These are phyloP conservation scores for Flaveria linearis DNA, from an alignment of 129 eudicot species.

Conservation along the genomic window DNA sequence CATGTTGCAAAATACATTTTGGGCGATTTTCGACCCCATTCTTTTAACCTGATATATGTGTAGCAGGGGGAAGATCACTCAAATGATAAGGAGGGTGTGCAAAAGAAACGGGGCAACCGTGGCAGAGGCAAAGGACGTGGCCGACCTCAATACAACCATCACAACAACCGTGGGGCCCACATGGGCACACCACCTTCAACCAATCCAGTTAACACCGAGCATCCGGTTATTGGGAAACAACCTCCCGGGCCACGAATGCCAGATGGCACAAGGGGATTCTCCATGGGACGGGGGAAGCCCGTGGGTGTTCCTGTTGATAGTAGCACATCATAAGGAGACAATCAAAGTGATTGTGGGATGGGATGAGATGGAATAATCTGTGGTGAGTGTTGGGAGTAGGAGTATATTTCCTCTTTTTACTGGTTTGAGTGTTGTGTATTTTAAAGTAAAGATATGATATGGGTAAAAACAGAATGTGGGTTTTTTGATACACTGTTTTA, in stretches of 20 bases:
- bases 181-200: conserved; percentile 45
- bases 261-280: conserved; percentile 93
- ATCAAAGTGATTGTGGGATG: conserved; percentile 1
- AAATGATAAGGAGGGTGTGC: conserved; percentile 60
- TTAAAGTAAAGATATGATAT: conserved; percentile 36
- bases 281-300: conserved; percentile 91
- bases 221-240: conserved; percentile 42
- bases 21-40: background rate
- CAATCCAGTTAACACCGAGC: conserved; percentile 39
- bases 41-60: background rate
- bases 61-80: conserved; percentile 62
- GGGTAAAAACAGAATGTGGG: conserved; percentile 28
- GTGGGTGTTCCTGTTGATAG: conserved; percentile 28
- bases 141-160: conserved; percentile 52
- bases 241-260: conserved; percentile 98
- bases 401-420: conserved; percentile 6
- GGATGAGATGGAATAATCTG: conserved; percentile 30
- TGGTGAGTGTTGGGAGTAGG: conserved; percentile 24
- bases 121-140: conserved; percentile 77
- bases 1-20: background rate
- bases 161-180: conserved; percentile 46
- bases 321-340: conserved; percentile 30
- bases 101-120: conserved; percentile 52
- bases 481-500: conserved; percentile 14
- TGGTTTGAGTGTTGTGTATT: conserved; percentile 31